phyloP scores from a whole-genome alignment of 768 basidiomycete genomes.

The Amanita inopinata region DNA sequence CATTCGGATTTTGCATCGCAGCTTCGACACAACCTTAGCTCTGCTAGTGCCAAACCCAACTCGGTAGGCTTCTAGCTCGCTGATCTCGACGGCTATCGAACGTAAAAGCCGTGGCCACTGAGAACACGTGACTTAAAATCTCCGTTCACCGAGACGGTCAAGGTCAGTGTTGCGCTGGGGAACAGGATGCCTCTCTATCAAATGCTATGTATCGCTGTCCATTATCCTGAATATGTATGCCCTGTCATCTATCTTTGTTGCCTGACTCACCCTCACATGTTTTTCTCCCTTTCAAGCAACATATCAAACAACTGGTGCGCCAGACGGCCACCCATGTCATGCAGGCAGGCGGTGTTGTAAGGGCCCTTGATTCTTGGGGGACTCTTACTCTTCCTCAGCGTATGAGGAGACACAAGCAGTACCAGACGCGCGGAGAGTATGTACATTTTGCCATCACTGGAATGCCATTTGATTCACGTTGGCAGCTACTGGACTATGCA shows the following conservation, averaged over 20 bases:
- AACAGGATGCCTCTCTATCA: conserved; percentile 82
- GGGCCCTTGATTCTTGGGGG: conserved; percentile 70
- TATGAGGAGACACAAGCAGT: conserved; percentile 50
- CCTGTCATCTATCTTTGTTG: background rate
- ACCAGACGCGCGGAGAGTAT: conserved; percentile 64
- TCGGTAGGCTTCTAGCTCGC: background rate
- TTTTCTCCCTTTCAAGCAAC: conserved; percentile 32
- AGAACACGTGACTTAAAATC: background rate
- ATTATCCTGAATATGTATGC: conserved; percentile 66
- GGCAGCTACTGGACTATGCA: conserved; percentile 83
- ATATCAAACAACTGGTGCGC: conserved; percentile 66
- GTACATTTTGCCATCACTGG: conserved; percentile 24
- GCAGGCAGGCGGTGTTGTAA: conserved; percentile 71
- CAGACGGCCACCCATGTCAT: conserved; percentile 65
- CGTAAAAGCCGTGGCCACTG: conserved; percentile 1
- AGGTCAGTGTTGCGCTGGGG: background rate
- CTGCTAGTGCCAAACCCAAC: background rate
- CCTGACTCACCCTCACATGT: background rate
- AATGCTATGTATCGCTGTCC: conserved; percentile 74
- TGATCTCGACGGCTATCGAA: background rate
- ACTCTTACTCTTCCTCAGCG: conserved; percentile 62
- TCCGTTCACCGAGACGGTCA: background rate
- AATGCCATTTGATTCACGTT: background rate
- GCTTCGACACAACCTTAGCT: background rate
- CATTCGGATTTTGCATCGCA: conserved; percentile 3